Conservation (phyloP, 805 yeast species). For the Tetrapisispora nanseiensis region DNA sequence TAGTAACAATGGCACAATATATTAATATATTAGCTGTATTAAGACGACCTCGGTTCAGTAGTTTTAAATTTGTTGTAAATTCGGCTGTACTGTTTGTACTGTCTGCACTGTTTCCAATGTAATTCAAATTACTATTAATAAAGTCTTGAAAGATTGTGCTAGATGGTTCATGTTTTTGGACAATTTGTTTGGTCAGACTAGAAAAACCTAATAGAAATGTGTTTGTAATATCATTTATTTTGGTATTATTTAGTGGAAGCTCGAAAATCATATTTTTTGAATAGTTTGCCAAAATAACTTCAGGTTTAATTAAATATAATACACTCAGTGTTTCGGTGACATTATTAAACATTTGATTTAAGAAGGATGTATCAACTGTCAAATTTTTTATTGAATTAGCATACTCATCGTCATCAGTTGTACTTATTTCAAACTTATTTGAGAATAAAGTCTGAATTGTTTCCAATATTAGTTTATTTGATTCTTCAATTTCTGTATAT, state of each 20-base stretch:
- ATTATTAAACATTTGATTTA: constrained; percentile 8
- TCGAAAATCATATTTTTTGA: neutral
- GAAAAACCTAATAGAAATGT: neutral
- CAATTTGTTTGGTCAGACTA: too few relatives aligned
- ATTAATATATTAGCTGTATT: neutral
- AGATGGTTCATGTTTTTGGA: too few relatives aligned
- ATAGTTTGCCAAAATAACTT: neutral
- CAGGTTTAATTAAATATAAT: neutral
- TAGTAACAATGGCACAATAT: neutral
- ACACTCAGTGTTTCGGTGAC: constrained; percentile 2
- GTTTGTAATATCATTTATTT: neutral
- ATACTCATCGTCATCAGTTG: neutral
- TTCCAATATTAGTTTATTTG: constrained; percentile 10
- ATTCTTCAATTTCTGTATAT: constrained; percentile 4
- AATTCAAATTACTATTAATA: too few relatives aligned
- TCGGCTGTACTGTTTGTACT: too few relatives aligned
- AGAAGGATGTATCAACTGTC: constrained; percentile 8
- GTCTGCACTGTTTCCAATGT: too few relatives aligned
- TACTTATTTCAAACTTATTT: constrained; percentile 8
- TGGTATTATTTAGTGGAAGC: neutral
- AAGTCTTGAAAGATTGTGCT: too few relatives aligned
- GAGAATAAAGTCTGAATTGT: constrained; percentile 8
- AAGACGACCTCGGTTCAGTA: neutral
- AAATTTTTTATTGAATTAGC: constrained; percentile 3
- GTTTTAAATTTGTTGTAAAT: neutral